These are phyloP conservation scores for Cladophialophora immunda DNA, from an alignment of 2,329 filamentous ascomycete genomes.

Conservation along the genomic window DNA sequence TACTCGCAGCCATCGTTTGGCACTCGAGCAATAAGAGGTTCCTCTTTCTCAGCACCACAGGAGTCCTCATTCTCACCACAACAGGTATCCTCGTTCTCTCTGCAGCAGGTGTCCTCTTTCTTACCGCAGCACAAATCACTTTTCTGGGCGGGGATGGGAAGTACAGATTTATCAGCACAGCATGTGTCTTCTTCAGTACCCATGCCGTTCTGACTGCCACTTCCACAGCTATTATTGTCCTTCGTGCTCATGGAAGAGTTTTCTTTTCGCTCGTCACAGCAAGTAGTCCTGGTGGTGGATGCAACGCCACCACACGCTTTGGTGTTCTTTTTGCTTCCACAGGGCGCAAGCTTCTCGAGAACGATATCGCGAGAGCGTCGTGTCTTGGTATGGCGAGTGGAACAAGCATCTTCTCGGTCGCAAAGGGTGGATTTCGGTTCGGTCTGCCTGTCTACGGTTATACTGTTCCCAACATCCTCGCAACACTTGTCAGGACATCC, in stretches of 20 bases:
- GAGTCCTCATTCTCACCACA: not conserved
- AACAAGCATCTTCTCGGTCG: not conserved
- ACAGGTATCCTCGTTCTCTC: not conserved
- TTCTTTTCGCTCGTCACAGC: not conserved
- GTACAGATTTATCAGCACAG: too few species aligned
- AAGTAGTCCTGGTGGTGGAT: not conserved
- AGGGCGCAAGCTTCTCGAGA: not conserved
- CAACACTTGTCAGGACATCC: not conserved
- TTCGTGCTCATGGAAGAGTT: not conserved
- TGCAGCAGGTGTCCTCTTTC: not conserved
- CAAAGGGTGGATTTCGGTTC: not conserved
- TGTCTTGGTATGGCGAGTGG: not conserved
- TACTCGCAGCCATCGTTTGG: not conserved
- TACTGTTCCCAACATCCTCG: not conserved
- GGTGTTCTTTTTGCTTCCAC: not conserved
- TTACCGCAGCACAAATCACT: not conserved
- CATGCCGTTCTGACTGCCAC: not conserved
- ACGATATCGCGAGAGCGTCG: not conserved
- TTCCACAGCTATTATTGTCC: not conserved
- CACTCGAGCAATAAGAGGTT: not conserved
- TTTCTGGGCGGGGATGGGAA: too few species aligned
- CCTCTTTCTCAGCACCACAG: not conserved
- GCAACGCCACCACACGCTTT: not conserved
- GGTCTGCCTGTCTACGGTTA: not conserved
- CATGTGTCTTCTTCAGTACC: not conserved